Conservation (phyloP, 352 stramenopile genomes). For the Blastocystis sp. region DNA sequence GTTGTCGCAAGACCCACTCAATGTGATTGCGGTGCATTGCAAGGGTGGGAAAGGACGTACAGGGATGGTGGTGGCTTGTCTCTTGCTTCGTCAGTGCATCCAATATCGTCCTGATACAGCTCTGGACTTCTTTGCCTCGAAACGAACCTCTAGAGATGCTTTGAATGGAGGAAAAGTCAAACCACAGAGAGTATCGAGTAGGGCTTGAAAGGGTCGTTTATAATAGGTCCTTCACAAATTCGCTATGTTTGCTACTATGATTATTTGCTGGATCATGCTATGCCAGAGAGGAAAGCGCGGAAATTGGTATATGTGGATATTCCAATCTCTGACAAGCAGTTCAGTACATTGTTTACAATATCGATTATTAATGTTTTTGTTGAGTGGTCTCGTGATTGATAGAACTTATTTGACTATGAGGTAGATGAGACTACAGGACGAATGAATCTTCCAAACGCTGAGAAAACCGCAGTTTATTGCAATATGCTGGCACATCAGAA, state of each 20-base stretch:
- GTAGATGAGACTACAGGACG: conserved; percentile 1
- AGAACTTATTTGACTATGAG: conserved; percentile 5
- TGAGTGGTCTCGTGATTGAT: background rate
- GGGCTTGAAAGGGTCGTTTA: background rate
- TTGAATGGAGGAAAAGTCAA: background rate
- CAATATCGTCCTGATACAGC: background rate
- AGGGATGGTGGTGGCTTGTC: conserved; percentile 53
- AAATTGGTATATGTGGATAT: background rate
- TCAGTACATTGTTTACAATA: background rate
- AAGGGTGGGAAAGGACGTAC: conserved; percentile 63
- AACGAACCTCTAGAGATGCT: conserved; percentile 1
- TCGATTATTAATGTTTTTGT: background rate
- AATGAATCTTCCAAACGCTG: background rate
- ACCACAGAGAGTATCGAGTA: conserved; percentile 22
- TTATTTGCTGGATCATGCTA: conserved; percentile 13
- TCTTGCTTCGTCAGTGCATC: conserved; percentile 33
- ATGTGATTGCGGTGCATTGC: conserved; percentile 61
- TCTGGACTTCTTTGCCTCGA: conserved; percentile 56
- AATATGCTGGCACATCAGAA: background rate
- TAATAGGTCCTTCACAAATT: conserved; percentile 45
- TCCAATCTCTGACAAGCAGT: conserved; percentile 1
- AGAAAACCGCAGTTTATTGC: background rate
- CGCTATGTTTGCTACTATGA: conserved; percentile 62
- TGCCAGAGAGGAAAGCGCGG: background rate
- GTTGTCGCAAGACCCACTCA: conserved; percentile 13